phyloP scores from a whole-genome alignment of 441 rosid species.

The Pelargonium fulgidum region DNA sequence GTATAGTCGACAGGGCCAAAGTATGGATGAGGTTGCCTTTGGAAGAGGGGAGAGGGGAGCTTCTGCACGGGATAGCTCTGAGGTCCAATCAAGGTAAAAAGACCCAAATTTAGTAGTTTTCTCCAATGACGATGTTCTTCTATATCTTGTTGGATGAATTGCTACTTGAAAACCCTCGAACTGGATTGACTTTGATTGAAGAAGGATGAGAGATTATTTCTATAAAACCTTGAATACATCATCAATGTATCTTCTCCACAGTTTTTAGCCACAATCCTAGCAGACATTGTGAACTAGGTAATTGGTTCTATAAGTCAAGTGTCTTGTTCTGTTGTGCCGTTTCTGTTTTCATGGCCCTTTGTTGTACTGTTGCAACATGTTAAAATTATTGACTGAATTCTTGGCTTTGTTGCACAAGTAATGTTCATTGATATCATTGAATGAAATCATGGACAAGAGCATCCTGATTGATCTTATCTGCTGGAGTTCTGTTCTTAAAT shows the following conservation, averaged over 20 bases:
- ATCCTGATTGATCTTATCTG: background rate
- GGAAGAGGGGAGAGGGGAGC: constrained; percentile 33
- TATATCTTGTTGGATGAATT: background rate
- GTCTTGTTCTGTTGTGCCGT: background rate
- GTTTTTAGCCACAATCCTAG: background rate
- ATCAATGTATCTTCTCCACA: background rate
- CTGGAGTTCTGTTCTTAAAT: background rate
- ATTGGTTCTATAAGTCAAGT: background rate
- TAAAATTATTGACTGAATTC: background rate
- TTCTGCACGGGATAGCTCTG: constrained; percentile 18
- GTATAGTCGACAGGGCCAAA: constrained; percentile 66
- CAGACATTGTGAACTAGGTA: background rate
- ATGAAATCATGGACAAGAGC: too few relatives aligned
- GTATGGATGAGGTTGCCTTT: constrained; percentile 84
- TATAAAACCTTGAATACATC: background rate
- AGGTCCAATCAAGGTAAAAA: constrained; percentile 29
- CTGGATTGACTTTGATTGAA: background rate
- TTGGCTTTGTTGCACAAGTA: background rate
- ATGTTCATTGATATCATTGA: background rate
- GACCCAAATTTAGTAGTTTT: background rate
- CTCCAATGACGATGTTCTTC: background rate
- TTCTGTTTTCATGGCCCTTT: background rate
- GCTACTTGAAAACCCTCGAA: too few relatives aligned
- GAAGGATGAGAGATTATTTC: background rate
- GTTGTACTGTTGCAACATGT: background rate